Evolutionary conservation across 352 stramenopile genomes (phyloP), one percentile per base, ranked within the genome.

Genomic region (Phytopythium helicoides): DNA sequence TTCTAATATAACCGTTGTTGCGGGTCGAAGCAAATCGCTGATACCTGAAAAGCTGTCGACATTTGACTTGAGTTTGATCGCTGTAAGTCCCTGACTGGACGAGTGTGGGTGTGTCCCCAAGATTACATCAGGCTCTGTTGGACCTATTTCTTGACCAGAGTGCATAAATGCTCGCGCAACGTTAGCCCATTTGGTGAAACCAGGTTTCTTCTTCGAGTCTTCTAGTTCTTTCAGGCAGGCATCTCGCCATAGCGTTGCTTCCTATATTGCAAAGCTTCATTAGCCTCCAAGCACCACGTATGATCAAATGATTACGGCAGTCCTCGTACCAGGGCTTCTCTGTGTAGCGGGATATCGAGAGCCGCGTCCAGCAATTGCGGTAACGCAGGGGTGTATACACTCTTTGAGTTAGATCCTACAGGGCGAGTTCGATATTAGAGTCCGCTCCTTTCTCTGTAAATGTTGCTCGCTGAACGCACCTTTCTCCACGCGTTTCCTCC

Each of bases 41-140:
- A 84, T 60, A 14, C 47, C 60, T 1, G 71, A 72, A 39, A 84
- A 84, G 7, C 51, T 75, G 38, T 81, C 68, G 11, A 81, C 44
- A n/a, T 75, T 81, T 0, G 68, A 68, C 42, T 79, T 79, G 52
- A 66, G 59, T 28, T 58, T 55, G 42, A 70, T 26, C 22, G 25
- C 54, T 18, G 8, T 16, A 18, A 34, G n/a, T 28, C 9, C 18
- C 6, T 26, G 44, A 3, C 16, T 39, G 1, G 25, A 7, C 3
- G 34, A 31, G 8, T n/a, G 25, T 11, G 21, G 41, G 4, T 36
- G 26, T 1, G 16, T 6, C 3, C 22, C 35, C 6, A 41, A 45
- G 9, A 38, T 40, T 47, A 40, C 62, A 46, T 68, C 73, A 49
- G 3, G 56, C 51, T 39, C 68, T 3, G 35, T 33, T 2, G 49